Evolutionary conservation across 2,329 filamentous ascomycete genomes (phyloP), one percentile per base, ranked within the genome.

Genomic region (Arthrinium phaeospermum): DNA sequence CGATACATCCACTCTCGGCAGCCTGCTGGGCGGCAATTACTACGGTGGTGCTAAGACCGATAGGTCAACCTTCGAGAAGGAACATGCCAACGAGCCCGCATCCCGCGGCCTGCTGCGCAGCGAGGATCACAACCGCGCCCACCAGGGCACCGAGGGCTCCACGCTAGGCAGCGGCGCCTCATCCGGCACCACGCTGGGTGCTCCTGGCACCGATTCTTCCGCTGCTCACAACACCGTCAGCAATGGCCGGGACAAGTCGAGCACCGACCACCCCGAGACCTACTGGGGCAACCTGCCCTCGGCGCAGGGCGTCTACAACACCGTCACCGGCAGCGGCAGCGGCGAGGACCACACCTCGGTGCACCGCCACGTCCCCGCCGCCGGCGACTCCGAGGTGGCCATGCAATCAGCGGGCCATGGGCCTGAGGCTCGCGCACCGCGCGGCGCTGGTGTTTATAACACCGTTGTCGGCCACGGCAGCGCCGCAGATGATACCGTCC

Each of bases 201-300:
- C 19, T n/a, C 44, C 13, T 12, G 67, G 27, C 19, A 47, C 27
- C 10, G 14, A 45, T 10, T 8, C 68, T 14, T 13, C 30, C 0
- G 5, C 45, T 10, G 27, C 12, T 3, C 22, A 37, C 30, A 69
- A 51, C 30, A 47, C 2, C 10, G 53, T 61, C 53, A 37, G 6
- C 30, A 3, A 61, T 22, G 74, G 74, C 16, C 41, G 71, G 1
- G 75, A 69, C 10, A 72, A 74, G 53, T 72, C 75, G 1, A 68
- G 71, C 8, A 44, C 75, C n/a, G 68, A 72, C 0, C 70, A 76
- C 51, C 41, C 73, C 1, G 76, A 79, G 13, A 75, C 78, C 1
- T 79, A 80, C 68, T 79, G 78, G 77, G 78, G 77, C 22, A 75
- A 77, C 47, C 74, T 78, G 30, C 75, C 79, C n/a, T 73, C 74